Conservation (phyloP, 768 basidiomycete species). For the Hydnomerulius pinastri region DNA sequence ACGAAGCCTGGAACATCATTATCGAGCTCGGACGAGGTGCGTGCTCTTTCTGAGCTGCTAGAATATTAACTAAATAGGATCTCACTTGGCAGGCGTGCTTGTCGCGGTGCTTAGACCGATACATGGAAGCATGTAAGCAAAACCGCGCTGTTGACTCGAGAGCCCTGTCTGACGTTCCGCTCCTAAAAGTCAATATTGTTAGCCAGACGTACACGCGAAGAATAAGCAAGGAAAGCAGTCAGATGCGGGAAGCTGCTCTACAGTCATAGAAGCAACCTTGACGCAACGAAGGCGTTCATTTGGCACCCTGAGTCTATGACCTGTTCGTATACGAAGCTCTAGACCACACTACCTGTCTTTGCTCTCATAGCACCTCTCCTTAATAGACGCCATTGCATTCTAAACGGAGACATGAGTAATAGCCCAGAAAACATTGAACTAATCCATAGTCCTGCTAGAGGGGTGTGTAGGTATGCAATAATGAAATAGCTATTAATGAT, state of each 20-base stretch:
- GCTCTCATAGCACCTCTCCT: neutral
- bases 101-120: constrained; percentile 74
- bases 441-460: neutral
- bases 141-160: neutral
- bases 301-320: too few species aligned
- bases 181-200: constrained; percentile 70
- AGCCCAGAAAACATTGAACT: constrained; percentile 16
- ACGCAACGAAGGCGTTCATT: too few species aligned
- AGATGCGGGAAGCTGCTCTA: constrained; percentile 22
- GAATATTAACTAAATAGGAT: neutral
- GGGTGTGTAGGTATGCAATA: constrained; percentile 17
- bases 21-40: constrained; percentile 73
- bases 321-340: neutral
- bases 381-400: neutral
- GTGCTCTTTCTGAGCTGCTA: neutral
- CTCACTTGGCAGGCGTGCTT: constrained; percentile 61
- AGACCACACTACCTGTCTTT: neutral
- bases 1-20: constrained; percentile 72
- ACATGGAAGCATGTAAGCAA: constrained; percentile 81
- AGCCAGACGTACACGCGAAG: constrained; percentile 67
- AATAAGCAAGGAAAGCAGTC: constrained; percentile 52
- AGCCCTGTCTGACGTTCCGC: constrained; percentile 4
- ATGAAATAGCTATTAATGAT: constrained; percentile 19
- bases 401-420: neutral
- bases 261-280: neutral